phyloP scores from a whole-genome alignment of 768 basidiomycete genomes.

The Harrya chromipes region DNA sequence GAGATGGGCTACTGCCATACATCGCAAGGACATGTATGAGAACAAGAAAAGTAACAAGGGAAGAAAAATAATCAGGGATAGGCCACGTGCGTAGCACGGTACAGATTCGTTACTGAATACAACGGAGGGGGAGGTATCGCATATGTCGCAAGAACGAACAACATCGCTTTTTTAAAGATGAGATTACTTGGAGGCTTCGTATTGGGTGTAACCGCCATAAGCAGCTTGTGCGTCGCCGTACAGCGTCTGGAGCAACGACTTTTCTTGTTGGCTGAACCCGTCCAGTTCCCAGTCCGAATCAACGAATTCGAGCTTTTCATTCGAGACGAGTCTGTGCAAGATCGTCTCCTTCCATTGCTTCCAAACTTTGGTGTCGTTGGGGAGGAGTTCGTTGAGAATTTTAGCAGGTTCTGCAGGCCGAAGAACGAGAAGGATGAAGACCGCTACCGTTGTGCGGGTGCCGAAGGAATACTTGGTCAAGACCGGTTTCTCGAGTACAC shows the following conservation, averaged over 20 bases:
- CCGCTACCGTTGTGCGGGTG: slow-evolving; percentile 25
- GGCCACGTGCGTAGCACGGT: no score
- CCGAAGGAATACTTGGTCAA: slow-evolving; percentile 26
- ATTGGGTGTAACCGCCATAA: slow-evolving; percentile 21
- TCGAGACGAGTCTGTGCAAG: slow-evolving; percentile 11
- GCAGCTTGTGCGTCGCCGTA: slow-evolving; percentile 24
- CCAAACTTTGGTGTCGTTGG: slow-evolving; percentile 31
- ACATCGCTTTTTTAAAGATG: no score
- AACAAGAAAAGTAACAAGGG: no score
- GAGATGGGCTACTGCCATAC: no score
- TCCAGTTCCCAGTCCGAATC: slow-evolving; percentile 21
- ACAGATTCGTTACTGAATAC: no score
- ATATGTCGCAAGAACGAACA: not conserved
- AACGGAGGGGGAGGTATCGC: not conserved
- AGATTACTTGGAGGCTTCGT: slow-evolving; percentile 8
- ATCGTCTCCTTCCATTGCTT: slow-evolving; percentile 24
- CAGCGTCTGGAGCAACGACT: slow-evolving; percentile 20
- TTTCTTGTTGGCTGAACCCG: slow-evolving; percentile 16
- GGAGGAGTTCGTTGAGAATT: slow-evolving; percentile 23
- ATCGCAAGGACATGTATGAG: no score
- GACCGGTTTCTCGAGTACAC: slow-evolving; percentile 20
- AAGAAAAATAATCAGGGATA: no score
- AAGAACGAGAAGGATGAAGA: slow-evolving; percentile 25
- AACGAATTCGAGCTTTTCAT: slow-evolving; percentile 24
- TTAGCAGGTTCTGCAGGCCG: slow-evolving; percentile 18